Percentiles rank a stretch among this genome's conserved stretches.
These are phyloP conservation scores for Pachyrhizus erosus DNA, from an alignment of 306 rosid genomes.

Conservation along the genomic window DNA sequence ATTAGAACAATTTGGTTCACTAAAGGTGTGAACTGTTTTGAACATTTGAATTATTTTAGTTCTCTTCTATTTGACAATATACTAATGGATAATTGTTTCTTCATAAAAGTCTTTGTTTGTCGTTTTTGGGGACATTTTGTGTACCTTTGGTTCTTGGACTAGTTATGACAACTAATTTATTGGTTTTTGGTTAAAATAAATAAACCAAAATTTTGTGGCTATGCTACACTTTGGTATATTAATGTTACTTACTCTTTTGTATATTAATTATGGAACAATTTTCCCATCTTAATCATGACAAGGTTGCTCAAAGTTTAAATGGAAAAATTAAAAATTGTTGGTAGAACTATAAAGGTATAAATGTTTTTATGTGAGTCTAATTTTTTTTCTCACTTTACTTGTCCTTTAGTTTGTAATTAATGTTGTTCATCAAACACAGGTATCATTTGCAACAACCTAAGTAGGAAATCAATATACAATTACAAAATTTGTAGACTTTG, in stretches of 20 bases:
- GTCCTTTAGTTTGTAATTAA: constrained; percentile 25
- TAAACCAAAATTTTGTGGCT: background rate
- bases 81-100: background rate
- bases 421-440: constrained; percentile 55
- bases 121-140: background rate
- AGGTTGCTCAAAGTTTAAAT: constrained; percentile 94
- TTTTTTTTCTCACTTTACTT: background rate
- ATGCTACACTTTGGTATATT: background rate
- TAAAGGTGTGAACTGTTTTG: no score
- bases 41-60: no score
- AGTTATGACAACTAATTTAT: constrained; percentile 6
- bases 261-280: constrained; percentile 57
- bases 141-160: constrained; percentile 3
- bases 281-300: constrained; percentile 92
- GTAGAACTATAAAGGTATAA: constrained; percentile 84
- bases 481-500: constrained; percentile 91
- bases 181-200: constrained; percentile 20
- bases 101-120: constrained; percentile 12
- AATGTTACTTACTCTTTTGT: constrained; percentile 23
- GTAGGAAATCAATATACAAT: constrained; percentile 84
- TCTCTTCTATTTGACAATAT: background rate
- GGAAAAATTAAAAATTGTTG: constrained; percentile 94
- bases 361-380: constrained; percentile 16
- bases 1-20: no score
- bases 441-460: constrained; percentile 93